Evolutionary conservation across 768 basidiomycete species (phyloP), one percentile per base, ranked within the genome.

Genomic region (Pleurotus tuoliensis): DNA sequence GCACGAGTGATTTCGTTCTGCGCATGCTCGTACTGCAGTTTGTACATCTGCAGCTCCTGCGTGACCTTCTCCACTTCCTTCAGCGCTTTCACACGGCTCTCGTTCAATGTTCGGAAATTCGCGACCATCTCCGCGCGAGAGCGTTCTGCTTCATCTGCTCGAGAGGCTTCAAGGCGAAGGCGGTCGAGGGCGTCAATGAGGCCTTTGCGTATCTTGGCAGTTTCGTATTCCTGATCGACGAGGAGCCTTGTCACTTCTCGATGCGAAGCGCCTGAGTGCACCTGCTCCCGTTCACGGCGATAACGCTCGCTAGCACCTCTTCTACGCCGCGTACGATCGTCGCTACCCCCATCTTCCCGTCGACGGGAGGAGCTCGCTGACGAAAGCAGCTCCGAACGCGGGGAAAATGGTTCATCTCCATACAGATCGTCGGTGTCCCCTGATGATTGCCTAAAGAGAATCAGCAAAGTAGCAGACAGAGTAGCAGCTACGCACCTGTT

Each of bases 1-100:
- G 81, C 81, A 30, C 78, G 76, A 20, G 69, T 62, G 44, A 87
- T 81, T 64, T 88, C 83, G 55, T 73, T 70, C 56, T 73, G 72
- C 2, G 76, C 75, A 56, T 67, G 71, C 41, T 73, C 68, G n/a
- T 76, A 63, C 60, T 78, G 73, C 24, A 71, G 64, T 34, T 75
- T 69, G 49, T 74, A 73, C 40, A 77, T 50, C 25, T 70, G 69
- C 12, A 75, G 61, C 43, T 78, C 74, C 39, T 74, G 69, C 1
- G 59, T 63, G 7, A 72, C 71, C 25, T 67, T 69, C n/a, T 64
- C 51, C 3, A 73, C 76, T 20, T 74, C 71, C 47, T 69, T 66
- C 52, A 77, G 69, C 1, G 74, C 76, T 20, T 27, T 46, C 5
- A 41, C 24, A 27, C 45, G 20, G n/a, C 47, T 52, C 5, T 75